Conservation (phyloP, 192 early-diverging fungal species). For the Linnemannia exigua region DNA sequence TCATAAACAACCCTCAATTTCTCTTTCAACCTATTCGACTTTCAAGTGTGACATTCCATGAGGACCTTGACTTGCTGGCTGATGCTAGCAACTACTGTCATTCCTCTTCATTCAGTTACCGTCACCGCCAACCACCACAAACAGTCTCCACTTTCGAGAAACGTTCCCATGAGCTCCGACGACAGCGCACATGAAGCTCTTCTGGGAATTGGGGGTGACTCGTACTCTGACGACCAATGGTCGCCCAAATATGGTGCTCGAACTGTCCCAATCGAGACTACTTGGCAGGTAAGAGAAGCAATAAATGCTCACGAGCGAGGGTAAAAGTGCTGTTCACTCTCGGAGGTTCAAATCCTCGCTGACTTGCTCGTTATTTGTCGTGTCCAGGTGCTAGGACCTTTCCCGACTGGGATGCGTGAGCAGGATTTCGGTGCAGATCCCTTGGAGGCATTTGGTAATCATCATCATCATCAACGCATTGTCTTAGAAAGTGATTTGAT, state of each 20-base stretch:
- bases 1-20: not conserved
- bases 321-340: not conserved
- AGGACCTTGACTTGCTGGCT: not conserved
- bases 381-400: slow-evolving; percentile 75
- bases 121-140: not conserved
- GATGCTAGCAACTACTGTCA: not conserved
- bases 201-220: not conserved
- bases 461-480: not conserved
- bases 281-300: not conserved
- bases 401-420: slow-evolving; percentile 71
- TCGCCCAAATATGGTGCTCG: not conserved
- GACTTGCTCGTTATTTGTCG: not conserved
- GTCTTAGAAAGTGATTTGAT: too few species aligned
- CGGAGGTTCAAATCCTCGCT: slow-evolving; percentile 1
- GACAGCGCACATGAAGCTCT: not conserved
- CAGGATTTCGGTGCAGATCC: slow-evolving; percentile 79
- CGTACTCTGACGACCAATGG: not conserved
- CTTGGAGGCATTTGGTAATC: slow-evolving; percentile 76
- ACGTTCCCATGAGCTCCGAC: not conserved
- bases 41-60: not conserved
- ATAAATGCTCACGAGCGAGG: too few species aligned
- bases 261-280: not conserved
- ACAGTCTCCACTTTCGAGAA: not conserved
- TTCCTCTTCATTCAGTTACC: not conserved
- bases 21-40: not conserved